Evolutionary conservation across 2,329 filamentous ascomycete species (phyloP), one percentile per base, ranked within the genome.

Genomic region (Stagonosporopsis chrysanthemi): DNA sequence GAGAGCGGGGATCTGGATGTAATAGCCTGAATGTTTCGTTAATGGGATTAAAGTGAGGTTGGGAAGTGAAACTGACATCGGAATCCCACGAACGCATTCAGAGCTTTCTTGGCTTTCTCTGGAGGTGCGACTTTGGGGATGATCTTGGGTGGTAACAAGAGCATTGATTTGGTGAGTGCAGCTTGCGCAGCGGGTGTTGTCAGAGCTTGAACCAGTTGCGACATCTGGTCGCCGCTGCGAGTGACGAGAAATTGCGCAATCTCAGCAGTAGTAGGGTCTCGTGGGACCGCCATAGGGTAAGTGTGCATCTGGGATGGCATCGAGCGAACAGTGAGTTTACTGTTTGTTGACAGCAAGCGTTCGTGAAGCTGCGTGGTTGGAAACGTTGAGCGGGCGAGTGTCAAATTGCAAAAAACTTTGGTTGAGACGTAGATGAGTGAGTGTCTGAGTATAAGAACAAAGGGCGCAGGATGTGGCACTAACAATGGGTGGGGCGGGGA

Each of bases 21-120:
- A 83, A 67, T 80, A 82, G 60, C 75, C 82, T 83, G 7, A 39
- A 9, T 1, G 6, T 49, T 79, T 84, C 51, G 46, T 67, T 28
- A 66, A 58, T 40, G 7, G 22, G 8, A 29, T 19, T 8, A 12
- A 28, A 23, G 36, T 28, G 31, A 47, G 3, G 12, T 46, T 19
- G 38, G 42, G 14, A 28, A 28, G 33, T 14, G 9, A 36, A 31
- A 67, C 68, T 64, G 64, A 72, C 72, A 69, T 63, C 75, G 69
- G 51, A 71, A 77, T 4, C 69, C 72, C 48, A 77, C 74, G 64
- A 73, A 76, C 8, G 66, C 70, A 56, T 77, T 77, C 40, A 78
- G 65, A 11, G 74, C 63, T 52, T 72, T 71, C 53, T 61, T 67
- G 3, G 58, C 36, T 56, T 69, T 69, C 47, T 54, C 42, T 19